Evolutionary conservation across 2,329 filamentous ascomycete species (phyloP), one percentile per base, ranked within the genome.

Genomic region (Botryosphaeria agaves): DNA sequence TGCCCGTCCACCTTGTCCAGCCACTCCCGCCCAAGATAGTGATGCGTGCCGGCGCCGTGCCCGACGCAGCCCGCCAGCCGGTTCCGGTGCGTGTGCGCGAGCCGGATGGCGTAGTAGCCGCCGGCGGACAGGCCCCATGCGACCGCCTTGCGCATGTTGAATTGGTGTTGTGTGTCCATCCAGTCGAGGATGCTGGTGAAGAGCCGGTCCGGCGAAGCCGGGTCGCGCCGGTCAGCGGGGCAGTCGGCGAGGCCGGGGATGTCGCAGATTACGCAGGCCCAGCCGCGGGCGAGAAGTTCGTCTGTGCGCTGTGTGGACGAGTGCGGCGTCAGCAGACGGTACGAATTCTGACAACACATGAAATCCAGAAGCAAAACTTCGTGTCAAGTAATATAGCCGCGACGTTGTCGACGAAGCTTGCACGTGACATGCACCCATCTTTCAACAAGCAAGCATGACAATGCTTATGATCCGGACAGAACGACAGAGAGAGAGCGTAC

Each of bases 241-340:
- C 66, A 77, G 45, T 80, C 74, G 4, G 70, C 74, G 2, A 72
- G 76, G 0, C 72, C 73, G 0, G 72, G 72, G 33, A 76, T 74
- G 48, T 79, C 75, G 6, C 62, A 61, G 15, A 75, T 64, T 3
- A 79, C 59, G 7, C 55, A 56, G 1, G 60, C 73, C 72, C 73
- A 79, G 3, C 72, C 73, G 25, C 72, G 64, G 2, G 56, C 47
- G 5, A 74, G 51, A 41, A 77, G 74, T 51, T 75, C 72, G 30
- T 76, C 57, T 25, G 61, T 66, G 1, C 72, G 63, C 30, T 57
- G 53, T 34, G n/a, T n/a, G n/a, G n/a, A n/a, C n/a, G n/a, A n/a
- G 44, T 49, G n/a, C n/a, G n/a, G n/a, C n/a, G 32, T 34, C 30
- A 28, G 9, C 20, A 23, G 20, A 23, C n/a, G 20, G 7, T 23